A percentile compares a stretch with the other conserved stretches of the same genome.
Evolutionary conservation across 2,329 filamentous ascomycete species (phyloP).

Genomic region (Cadophora sp.): DNA sequence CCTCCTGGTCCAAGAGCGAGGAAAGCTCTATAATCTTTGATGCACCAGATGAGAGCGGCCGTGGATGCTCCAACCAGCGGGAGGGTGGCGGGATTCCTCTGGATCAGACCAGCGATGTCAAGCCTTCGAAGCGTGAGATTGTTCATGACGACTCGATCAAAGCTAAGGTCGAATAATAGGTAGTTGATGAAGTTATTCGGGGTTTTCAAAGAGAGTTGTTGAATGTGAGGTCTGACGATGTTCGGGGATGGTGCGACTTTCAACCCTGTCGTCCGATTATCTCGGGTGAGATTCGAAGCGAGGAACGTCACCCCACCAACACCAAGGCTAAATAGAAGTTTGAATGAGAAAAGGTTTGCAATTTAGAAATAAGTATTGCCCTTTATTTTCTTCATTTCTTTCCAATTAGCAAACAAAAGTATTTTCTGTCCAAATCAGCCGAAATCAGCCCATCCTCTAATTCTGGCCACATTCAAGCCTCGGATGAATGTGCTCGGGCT

Average conservation of each 20-base stretch:
- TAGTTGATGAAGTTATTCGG: too few species aligned
- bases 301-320: background rate
- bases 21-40: conserved; percentile 18
- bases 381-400: too few species aligned
- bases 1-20: conserved; percentile 6
- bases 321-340: background rate
- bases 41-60: conserved; percentile 12
- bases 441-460: too few species aligned
- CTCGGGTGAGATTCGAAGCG: background rate
- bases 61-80: conserved; percentile 6
- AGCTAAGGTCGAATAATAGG: too few species aligned
- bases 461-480: too few species aligned
- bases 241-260: background rate
- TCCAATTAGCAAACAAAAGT: too few species aligned
- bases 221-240: background rate
- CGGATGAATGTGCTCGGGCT: too few species aligned
- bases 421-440: too few species aligned
- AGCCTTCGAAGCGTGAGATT: background rate
- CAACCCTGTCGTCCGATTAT: background rate
- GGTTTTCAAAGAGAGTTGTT: too few species aligned
- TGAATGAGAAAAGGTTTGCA: too few species aligned
- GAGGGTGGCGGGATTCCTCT: background rate
- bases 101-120: background rate
- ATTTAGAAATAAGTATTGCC: too few species aligned
- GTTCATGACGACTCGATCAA: background rate